phyloP scores from a whole-genome alignment of 768 basidiomycete genomes.

The Chalciporus chontae region DNA sequence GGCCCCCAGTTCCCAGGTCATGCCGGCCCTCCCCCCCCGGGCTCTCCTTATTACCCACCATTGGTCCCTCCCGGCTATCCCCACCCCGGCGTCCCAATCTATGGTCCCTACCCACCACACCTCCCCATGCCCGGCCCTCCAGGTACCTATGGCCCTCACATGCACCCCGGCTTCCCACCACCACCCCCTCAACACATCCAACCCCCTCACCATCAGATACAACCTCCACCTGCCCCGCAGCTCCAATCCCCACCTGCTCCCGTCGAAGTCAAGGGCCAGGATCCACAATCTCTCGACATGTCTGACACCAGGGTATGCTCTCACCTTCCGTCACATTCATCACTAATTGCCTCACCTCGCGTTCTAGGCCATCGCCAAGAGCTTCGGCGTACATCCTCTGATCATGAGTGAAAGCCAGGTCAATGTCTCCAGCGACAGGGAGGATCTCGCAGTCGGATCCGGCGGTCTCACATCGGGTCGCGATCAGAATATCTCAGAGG shows the following conservation, averaged over 20 bases:
- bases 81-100: conserved; percentile 40
- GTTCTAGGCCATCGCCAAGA: conserved; percentile 63
- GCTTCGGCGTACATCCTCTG: conserved; percentile 70
- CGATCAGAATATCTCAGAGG: conserved; percentile 54
- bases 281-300: conserved; percentile 78
- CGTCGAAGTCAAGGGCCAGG: conserved; percentile 62
- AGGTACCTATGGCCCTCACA: conserved; percentile 50
- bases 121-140: conserved; percentile 38
- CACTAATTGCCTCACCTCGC: conserved; percentile 7
- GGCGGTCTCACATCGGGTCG: conserved; percentile 67
- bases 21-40: conserved; percentile 23
- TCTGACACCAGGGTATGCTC: conserved; percentile 55
- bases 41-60: conserved; percentile 31
- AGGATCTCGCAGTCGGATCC: conserved; percentile 77
- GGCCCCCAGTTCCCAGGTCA: conserved; percentile 34
- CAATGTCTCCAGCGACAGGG: conserved; percentile 49
- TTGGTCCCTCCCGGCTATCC: conserved; percentile 46
- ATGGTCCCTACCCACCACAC: conserved; percentile 41
- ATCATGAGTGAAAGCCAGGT: conserved; percentile 67
- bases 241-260: conserved; percentile 17
- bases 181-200: conserved; percentile 38
- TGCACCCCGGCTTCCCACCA: conserved; percentile 60
- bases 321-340: not conserved
- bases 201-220: conserved; percentile 36
- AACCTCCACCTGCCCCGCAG: conserved; percentile 24